Conservation (phyloP, 148 eudicot species). For the Mesembryanthemum crystallinum region DNA sequence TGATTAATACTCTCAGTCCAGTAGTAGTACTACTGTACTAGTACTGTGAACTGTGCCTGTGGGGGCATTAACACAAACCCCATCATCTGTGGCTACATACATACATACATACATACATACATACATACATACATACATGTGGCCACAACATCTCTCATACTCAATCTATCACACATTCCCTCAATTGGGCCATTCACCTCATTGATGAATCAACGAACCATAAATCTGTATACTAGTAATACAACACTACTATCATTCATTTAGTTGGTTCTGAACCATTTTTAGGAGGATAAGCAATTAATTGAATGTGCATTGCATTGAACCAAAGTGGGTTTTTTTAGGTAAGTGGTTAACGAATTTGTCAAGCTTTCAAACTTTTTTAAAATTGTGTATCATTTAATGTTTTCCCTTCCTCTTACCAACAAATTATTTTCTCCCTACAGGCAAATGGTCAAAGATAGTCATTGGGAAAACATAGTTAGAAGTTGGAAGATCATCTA, state of each 20-base stretch:
- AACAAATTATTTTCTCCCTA: too few species aligned
- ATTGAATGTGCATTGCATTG: background rate
- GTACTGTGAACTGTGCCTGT: background rate
- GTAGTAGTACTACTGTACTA: background rate
- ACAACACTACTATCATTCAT: too few species aligned
- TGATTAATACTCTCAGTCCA: background rate
- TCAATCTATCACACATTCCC: background rate
- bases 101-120: too few species aligned
- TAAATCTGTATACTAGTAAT: background rate
- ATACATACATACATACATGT: too few species aligned
- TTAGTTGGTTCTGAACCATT: background rate
- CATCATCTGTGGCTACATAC: background rate
- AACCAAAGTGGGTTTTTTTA: background rate
- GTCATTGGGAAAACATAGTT: too few species aligned
- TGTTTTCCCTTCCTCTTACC: too few species aligned
- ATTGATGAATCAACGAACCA: slow-evolving; percentile 12
- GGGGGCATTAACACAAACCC: background rate
- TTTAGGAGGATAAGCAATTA: background rate
- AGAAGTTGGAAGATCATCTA: too few species aligned
- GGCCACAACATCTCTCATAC: background rate
- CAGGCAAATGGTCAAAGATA: too few species aligned
- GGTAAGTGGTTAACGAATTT: background rate
- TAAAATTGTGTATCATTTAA: too few species aligned
- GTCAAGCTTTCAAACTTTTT: background rate
- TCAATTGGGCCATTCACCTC: background rate